phyloP scores from a whole-genome alignment of 2,329 filamentous ascomycete genomes.

The Cladosporium sphaerospermum region DNA sequence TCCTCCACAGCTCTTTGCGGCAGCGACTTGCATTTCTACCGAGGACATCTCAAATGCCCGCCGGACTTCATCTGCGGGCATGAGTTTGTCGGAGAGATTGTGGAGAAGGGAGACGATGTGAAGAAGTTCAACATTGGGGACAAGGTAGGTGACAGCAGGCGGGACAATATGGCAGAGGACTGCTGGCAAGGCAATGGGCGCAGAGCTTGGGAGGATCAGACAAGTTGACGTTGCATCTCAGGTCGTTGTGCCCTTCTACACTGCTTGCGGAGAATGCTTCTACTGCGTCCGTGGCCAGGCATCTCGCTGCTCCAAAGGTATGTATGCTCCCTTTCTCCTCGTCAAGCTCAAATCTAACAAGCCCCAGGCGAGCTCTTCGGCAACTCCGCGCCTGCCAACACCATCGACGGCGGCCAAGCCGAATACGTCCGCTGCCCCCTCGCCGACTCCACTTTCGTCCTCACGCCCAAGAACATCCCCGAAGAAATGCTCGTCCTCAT shows the following conservation, averaged over 20 bases:
- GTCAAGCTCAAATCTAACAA: background rate
- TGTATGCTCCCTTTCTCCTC: background rate
- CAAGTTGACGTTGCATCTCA: constrained; percentile 29
- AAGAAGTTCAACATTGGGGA: constrained; percentile 67
- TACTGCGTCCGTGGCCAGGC: constrained; percentile 75
- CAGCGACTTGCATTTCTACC: constrained; percentile 81
- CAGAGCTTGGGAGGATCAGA: background rate
- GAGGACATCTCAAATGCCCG: constrained; percentile 67
- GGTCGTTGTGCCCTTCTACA: constrained; percentile 77
- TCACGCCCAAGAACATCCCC: constrained; percentile 63
- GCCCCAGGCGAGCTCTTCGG: constrained; percentile 40
- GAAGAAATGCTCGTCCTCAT: constrained; percentile 75
- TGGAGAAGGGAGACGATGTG: constrained; percentile 61
- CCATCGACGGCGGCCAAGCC: constrained; percentile 28
- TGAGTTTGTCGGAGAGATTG: constrained; percentile 75
- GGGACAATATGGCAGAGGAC: background rate
- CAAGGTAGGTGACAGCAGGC: constrained; percentile 21
- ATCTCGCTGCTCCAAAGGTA: constrained; percentile 63
- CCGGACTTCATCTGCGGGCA: constrained; percentile 65
- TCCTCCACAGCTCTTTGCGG: constrained; percentile 79
- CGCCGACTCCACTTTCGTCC: constrained; percentile 74
- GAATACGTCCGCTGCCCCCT: constrained; percentile 63
- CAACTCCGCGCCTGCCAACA: constrained; percentile 28
- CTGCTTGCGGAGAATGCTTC: constrained; percentile 72
- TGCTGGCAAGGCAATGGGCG: background rate